A percentile compares a stretch with the other conserved stretches of the same genome.
Conservation (phyloP, 2,329 filamentous ascomycete species). For the Pseudocercospora pini-densiflorae region DNA sequence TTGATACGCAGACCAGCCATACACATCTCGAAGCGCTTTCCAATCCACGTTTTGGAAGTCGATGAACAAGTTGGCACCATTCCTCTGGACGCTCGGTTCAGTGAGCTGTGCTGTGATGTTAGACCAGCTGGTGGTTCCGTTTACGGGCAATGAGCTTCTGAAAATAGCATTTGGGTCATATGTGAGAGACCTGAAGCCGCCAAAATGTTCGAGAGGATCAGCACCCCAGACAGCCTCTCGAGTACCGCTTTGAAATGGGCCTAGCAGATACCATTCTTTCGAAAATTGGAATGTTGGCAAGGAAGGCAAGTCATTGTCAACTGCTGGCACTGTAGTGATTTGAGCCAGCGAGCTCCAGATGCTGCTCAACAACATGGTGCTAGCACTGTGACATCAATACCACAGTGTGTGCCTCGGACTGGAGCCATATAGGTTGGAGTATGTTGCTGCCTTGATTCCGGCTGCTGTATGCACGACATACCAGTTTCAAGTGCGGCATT, state of each 20-base stretch:
- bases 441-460: background rate
- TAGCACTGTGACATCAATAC: background rate
- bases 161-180: slow-evolving; percentile 51
- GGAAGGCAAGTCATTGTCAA: background rate
- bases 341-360: slow-evolving; percentile 11
- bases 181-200: slow-evolving; percentile 56
- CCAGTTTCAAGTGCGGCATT: background rate
- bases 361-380: slow-evolving; percentile 10
- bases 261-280: slow-evolving; percentile 45
- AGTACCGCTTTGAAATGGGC: slow-evolving; percentile 63
- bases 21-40: slow-evolving; percentile 57
- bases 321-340: background rate
- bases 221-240: slow-evolving; percentile 64
- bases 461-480: background rate
- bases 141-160: slow-evolving; percentile 55
- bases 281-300: slow-evolving; percentile 16
- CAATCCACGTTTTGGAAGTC: slow-evolving; percentile 59
- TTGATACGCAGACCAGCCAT: slow-evolving; percentile 64
- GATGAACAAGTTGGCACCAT: slow-evolving; percentile 46
- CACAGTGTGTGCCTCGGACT: background rate
- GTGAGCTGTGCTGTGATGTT: slow-evolving; percentile 41
- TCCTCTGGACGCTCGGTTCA: slow-evolving; percentile 39
- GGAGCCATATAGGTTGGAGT: background rate
- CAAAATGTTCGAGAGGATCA: slow-evolving; percentile 59
- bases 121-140: slow-evolving; percentile 58